Percentiles rank a stretch among this genome's conserved stretches.
phyloP scores from a whole-genome alignment of 148 eudicot genomes.

The Spergularia bocconei region DNA sequence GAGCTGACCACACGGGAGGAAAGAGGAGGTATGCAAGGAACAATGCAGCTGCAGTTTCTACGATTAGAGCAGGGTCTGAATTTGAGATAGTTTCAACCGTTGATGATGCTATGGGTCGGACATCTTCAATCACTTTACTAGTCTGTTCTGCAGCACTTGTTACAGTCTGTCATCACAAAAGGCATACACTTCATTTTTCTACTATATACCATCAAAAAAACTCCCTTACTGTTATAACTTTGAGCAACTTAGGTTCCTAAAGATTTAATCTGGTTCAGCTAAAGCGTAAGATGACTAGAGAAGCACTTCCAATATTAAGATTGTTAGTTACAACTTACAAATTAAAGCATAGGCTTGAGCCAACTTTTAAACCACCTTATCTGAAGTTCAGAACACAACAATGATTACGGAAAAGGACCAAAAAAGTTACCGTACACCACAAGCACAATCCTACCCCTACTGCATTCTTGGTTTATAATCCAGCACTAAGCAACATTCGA shows the following conservation, averaged over 20 bases:
- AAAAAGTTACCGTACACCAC: too few relatives aligned
- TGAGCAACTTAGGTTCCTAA: not conserved
- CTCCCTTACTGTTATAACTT: not conserved
- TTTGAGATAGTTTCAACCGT: slow-evolving; percentile 68
- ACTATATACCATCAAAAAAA: not conserved
- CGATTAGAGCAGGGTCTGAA: slow-evolving; percentile 63
- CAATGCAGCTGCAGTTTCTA: slow-evolving; percentile 62
- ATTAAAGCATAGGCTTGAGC: too few relatives aligned
- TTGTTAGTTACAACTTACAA: too few relatives aligned
- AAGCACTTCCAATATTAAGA: too few relatives aligned
- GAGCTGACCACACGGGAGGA: slow-evolving; percentile 69
- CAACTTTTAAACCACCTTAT: too few relatives aligned
- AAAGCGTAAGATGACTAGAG: too few relatives aligned
- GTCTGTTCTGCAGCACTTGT: slow-evolving; percentile 81
- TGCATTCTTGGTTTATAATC: too few relatives aligned
- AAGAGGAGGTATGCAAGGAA: slow-evolving; percentile 62
- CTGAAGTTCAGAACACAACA: too few relatives aligned
- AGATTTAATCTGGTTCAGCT: too few relatives aligned
- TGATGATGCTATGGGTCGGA: slow-evolving; percentile 74
- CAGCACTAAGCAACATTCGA: too few relatives aligned
- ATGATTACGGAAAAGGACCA: too few relatives aligned
- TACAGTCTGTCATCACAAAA: slow-evolving; percentile 54
- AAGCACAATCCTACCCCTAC: too few relatives aligned
- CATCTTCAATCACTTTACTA: slow-evolving; percentile 63
- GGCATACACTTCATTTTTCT: not conserved